phyloP scores from a whole-genome alignment of 2,329 filamentous ascomycete genomes.

The Rutstroemia sp. region DNA sequence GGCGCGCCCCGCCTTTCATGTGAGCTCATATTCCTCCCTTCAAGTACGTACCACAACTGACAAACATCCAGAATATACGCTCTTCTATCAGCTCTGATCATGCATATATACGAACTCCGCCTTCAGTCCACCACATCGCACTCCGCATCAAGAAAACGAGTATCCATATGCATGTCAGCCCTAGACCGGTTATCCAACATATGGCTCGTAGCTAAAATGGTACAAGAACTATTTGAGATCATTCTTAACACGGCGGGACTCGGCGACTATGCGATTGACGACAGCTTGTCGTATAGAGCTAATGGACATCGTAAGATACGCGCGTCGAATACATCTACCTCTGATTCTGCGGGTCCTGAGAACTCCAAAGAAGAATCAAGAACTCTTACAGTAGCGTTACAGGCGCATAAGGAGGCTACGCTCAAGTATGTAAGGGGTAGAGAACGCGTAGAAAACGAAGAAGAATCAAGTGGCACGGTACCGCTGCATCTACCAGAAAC shows the following conservation, averaged over 20 bases:
- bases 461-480: not conserved
- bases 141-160: constrained; percentile 74
- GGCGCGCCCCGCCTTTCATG: constrained; percentile 78
- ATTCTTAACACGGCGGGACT: constrained; percentile 47
- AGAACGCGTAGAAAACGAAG: not conserved
- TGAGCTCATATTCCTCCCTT: not conserved
- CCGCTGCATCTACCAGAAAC: not conserved
- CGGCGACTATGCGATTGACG: not conserved
- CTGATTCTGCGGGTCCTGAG: not conserved
- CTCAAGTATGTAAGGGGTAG: not conserved
- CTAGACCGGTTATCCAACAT: constrained; percentile 90
- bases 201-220: constrained; percentile 97
- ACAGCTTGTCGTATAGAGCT: not conserved
- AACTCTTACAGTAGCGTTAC: not conserved
- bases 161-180: constrained; percentile 84
- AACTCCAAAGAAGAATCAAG: not conserved
- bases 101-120: constrained; percentile 97
- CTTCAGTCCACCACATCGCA: constrained; percentile 78
- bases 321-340: not conserved
- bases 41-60: not conserved
- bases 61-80: constrained; percentile 79
- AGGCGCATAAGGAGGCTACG: not conserved
- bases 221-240: constrained; percentile 90
- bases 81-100: constrained; percentile 90
- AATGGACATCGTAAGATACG: not conserved